Evolutionary conservation across 805 yeast genomes (phyloP).

Genomic region (Hanseniaspora pseudoguilliermondii): DNA sequence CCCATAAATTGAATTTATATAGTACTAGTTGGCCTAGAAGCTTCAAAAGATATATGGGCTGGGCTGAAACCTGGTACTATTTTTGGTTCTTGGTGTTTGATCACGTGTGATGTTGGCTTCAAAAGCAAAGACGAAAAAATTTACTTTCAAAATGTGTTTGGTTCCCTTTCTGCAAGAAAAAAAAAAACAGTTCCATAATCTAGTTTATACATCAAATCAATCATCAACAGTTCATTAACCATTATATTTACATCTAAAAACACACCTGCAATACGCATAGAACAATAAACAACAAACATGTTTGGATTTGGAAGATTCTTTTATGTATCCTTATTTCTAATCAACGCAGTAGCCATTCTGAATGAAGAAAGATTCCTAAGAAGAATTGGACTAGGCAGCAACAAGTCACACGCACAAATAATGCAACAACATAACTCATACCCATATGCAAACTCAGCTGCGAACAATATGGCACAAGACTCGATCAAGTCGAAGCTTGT

Average conservation of each 20-base stretch:
- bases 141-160: too few species aligned
- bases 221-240: too few species aligned
- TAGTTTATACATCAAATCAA: too few species aligned
- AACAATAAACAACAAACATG: conserved; percentile 14
- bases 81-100: too few species aligned
- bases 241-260: neutral
- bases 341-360: conserved; percentile 65
- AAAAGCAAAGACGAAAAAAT: too few species aligned
- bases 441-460: conserved; percentile 20
- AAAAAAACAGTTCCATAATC: too few species aligned
- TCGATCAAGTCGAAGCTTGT: conserved; percentile 48
- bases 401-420: conserved; percentile 1
- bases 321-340: conserved; percentile 42
- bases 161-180: too few species aligned
- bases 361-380: conserved; percentile 70
- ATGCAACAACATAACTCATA: conserved; percentile 1
- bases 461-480: conserved; percentile 12
- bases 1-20: too few species aligned
- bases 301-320: conserved; percentile 51
- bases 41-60: too few species aligned
- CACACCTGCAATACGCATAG: neutral
- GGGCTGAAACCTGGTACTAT: too few species aligned
- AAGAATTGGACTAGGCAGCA: conserved; percentile 29
- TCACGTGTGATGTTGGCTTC: too few species aligned
- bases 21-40: too few species aligned